These are phyloP conservation scores for Cystofilobasidium ferigula DNA, from an alignment of 768 basidiomycete genomes.

Conservation along the genomic window DNA sequence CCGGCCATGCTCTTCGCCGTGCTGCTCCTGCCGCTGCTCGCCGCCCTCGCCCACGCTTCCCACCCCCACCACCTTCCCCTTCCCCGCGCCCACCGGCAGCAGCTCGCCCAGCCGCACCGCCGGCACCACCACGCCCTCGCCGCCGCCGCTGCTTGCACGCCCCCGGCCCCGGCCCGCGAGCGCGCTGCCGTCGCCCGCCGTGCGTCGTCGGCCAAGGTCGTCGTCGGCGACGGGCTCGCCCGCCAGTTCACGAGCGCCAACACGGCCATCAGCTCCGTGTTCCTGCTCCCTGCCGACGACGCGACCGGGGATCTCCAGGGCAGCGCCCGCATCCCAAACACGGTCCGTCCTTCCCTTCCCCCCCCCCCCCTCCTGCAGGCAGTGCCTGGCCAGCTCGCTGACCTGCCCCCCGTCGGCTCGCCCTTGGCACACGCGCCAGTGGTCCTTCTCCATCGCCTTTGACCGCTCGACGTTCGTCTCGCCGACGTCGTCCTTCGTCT, in stretches of 20 bases:
- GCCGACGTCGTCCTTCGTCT: slow-evolving; percentile 40
- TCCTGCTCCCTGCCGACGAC: slow-evolving; percentile 1
- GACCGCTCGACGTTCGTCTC: slow-evolving; percentile 52
- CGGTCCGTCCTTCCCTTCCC: not conserved
- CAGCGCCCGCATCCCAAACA: slow-evolving; percentile 9
- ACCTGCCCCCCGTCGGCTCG: not conserved
- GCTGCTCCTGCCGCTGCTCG: not conserved
- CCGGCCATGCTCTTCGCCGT: not conserved
- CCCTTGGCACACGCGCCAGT: not conserved
- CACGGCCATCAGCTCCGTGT: slow-evolving; percentile 16
- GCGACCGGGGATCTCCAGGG: not conserved
- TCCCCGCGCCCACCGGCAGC: not conserved
- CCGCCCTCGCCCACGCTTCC: not conserved
- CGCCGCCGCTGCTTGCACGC: not conserved
- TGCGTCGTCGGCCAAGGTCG: slow-evolving; percentile 1
- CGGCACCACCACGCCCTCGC: not conserved
- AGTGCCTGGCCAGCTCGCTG: too few species aligned
- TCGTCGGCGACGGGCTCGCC: slow-evolving; percentile 3
- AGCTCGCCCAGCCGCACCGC: not conserved
- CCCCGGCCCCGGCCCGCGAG: not conserved
- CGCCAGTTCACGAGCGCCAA: slow-evolving; percentile 6
- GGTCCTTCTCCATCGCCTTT: slow-evolving; percentile 50
- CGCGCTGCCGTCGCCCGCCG: not conserved
- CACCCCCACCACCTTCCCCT: not conserved
- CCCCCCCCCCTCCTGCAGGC: not conserved